Evolutionary conservation across 2,329 filamentous ascomycete species (phyloP).

Genomic region (Calonectria naviculata): DNA sequence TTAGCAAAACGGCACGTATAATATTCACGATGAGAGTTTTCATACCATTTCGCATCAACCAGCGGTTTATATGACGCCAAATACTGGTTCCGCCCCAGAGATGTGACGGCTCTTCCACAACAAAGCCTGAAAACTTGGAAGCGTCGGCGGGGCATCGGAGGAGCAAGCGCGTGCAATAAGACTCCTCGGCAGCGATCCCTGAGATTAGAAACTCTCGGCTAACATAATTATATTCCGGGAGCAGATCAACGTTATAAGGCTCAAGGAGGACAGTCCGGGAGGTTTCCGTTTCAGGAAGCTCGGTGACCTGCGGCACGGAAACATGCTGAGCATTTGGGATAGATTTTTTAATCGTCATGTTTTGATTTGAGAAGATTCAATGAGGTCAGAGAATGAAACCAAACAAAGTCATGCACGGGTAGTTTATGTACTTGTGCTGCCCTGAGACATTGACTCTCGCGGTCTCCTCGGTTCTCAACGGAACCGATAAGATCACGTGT

Average conservation of each 20-base stretch:
- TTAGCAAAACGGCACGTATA: neutral
- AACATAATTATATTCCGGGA: constrained; percentile 27
- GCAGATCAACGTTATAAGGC: constrained; percentile 30
- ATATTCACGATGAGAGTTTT: neutral
- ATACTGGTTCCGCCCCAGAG: constrained; percentile 34
- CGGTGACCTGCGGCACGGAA: neutral
- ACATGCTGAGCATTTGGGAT: neutral
- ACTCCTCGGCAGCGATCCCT: constrained; percentile 21
- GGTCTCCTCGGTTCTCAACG: neutral
- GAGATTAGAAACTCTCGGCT: constrained; percentile 30
- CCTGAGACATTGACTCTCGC: too few relatives aligned
- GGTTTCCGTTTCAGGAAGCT: constrained; percentile 16
- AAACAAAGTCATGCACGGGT: neutral
- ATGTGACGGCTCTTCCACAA: constrained; percentile 28
- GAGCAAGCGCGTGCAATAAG: constrained; percentile 29
- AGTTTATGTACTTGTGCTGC: too few relatives aligned
- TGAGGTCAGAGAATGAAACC: neutral
- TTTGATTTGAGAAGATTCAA: neutral
- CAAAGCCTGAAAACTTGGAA: constrained; percentile 23
- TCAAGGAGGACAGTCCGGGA: constrained; percentile 24
- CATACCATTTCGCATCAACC: constrained; percentile 33
- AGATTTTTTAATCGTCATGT: neutral
- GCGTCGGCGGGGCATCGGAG: constrained; percentile 23
- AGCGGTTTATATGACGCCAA: constrained; percentile 30
- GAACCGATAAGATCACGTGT: neutral